Conservation (phyloP, 169 alveolate species). For the Babesia ovis region DNA sequence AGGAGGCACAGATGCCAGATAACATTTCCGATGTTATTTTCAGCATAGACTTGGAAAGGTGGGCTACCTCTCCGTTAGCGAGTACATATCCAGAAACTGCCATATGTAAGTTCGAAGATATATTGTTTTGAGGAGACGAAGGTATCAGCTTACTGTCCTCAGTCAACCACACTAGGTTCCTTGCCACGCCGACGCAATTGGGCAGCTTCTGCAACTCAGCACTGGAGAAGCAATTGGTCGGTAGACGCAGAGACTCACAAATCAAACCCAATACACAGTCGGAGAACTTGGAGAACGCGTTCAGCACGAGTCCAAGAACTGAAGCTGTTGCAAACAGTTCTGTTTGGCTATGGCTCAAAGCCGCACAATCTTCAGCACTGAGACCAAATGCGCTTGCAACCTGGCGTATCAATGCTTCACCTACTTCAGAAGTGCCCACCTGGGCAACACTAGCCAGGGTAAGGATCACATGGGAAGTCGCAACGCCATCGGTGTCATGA, state of each 20-base stretch:
- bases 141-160: slow-evolving; percentile 66
- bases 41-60: slow-evolving; percentile 28
- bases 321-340: slow-evolving; percentile 39
- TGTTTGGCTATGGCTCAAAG: slow-evolving; percentile 21
- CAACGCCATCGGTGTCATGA: background rate
- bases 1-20: slow-evolving; percentile 21
- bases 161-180: slow-evolving; percentile 64
- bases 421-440: background rate
- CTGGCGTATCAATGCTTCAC: background rate
- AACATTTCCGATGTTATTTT: slow-evolving; percentile 44
- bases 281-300: slow-evolving; percentile 44
- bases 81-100: slow-evolving; percentile 31
- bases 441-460: slow-evolving; percentile 13
- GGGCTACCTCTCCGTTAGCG: slow-evolving; percentile 37
- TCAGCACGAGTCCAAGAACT: slow-evolving; percentile 27
- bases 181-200: slow-evolving; percentile 24
- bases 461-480: background rate
- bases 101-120: slow-evolving; percentile 1
- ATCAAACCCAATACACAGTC: slow-evolving; percentile 57
- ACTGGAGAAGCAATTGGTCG: slow-evolving; percentile 13
- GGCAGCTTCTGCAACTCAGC: slow-evolving; percentile 65
- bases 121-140: background rate
- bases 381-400: slow-evolving; percentile 35
- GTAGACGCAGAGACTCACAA: slow-evolving; percentile 46
- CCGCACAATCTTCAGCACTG: slow-evolving; percentile 21